Conservation (phyloP, 768 basidiomycete genomes). For the Auriscalpium vulgare region DNA sequence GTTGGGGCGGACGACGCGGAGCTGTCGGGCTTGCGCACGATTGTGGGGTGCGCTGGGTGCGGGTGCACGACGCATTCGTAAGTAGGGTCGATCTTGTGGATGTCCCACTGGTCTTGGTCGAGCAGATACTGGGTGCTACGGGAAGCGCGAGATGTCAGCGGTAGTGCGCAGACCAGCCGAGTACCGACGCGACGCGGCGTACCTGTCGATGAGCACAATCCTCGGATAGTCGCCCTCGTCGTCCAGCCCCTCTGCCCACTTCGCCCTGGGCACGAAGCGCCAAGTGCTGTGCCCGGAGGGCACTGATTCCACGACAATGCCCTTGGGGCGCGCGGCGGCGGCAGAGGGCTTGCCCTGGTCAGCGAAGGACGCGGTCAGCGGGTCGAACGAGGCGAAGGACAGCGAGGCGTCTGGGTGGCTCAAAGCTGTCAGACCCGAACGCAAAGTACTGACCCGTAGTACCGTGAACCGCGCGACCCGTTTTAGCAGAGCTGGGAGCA, state of each 20-base stretch:
- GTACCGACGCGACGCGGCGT: constrained; percentile 22
- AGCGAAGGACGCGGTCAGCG: constrained; percentile 37
- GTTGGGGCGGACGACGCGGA: background rate
- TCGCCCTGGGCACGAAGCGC: constrained; percentile 74
- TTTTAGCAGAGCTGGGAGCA: too few species aligned
- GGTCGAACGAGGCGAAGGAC: constrained; percentile 72
- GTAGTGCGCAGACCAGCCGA: too few species aligned
- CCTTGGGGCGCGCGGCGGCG: constrained; percentile 51
- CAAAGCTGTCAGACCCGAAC: too few species aligned
- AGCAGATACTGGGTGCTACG: constrained; percentile 40
- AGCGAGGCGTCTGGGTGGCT: constrained; percentile 48
- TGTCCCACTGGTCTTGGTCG: constrained; percentile 79
- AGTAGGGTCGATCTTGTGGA: constrained; percentile 72
- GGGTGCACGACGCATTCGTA: constrained; percentile 55
- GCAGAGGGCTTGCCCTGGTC: constrained; percentile 32
- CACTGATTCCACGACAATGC: constrained; percentile 64
- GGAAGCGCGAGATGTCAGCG: background rate
- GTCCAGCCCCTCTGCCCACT: constrained; percentile 41
- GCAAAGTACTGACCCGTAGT: too few species aligned
- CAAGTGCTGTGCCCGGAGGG: constrained; percentile 45
- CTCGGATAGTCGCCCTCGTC: constrained; percentile 73
- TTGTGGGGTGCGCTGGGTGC: constrained; percentile 19
- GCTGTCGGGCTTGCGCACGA: constrained; percentile 15
- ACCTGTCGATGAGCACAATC: constrained; percentile 63
- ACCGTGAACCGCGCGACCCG: too few species aligned